Percentiles rank a stretch among this genome's conserved stretches.
phyloP scores from a whole-genome alignment of 2,329 filamentous ascomycete species.

The Aureobasidium subglaciale region DNA sequence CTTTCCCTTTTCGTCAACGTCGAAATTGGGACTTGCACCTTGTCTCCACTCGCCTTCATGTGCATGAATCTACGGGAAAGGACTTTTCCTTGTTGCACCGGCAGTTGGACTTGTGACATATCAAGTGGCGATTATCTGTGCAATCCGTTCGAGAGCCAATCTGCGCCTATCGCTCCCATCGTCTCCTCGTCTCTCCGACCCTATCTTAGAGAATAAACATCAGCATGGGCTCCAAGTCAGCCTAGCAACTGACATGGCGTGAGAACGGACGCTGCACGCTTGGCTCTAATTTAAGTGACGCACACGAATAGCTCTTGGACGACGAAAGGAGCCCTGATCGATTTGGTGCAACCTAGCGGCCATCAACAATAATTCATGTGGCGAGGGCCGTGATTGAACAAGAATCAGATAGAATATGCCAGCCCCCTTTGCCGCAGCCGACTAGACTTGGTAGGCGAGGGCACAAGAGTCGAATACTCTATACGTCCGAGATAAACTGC shows the following conservation, averaged over 20 bases:
- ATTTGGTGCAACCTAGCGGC: conserved; percentile 3
- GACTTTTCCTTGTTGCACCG: neutral
- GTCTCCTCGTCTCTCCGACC: neutral
- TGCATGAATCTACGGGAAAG: neutral
- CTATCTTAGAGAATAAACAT: neutral
- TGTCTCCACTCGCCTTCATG: neutral
- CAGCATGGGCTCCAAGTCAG: neutral
- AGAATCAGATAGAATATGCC: neutral
- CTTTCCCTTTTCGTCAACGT: neutral
- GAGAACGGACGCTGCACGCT: conserved; percentile 6
- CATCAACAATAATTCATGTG: neutral
- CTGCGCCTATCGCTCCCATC: neutral
- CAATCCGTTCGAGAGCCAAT: neutral
- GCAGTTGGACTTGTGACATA: neutral
- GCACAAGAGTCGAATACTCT: neutral
- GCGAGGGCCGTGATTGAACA: conserved; percentile 3
- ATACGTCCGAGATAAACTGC: conserved; percentile 1
- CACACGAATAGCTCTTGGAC: neutral
- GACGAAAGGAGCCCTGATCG: neutral
- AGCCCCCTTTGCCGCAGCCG: neutral
- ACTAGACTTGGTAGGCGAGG: neutral
- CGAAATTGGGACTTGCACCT: conserved; percentile 9
- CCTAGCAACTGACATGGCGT: conserved; percentile 13
- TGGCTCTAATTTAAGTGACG: conserved; percentile 13
- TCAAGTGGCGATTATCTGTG: neutral